Conservation (phyloP, 352 stramenopile species). For the Pythium biforme region DNA sequence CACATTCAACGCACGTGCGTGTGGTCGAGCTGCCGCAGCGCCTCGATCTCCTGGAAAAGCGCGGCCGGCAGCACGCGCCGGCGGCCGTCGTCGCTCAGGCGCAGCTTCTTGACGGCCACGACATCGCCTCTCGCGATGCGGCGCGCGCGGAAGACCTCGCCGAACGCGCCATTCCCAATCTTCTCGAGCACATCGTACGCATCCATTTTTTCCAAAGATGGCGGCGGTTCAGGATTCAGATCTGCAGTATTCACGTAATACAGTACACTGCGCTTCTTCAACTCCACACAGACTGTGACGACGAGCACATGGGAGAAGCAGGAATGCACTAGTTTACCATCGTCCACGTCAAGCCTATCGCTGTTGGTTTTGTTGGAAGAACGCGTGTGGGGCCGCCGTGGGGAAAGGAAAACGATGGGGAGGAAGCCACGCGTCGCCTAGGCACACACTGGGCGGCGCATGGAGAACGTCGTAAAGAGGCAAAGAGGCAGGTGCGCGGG, state of each 20-base stretch:
- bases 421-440: not conserved
- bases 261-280: too few relatives aligned
- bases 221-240: not conserved
- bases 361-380: not conserved
- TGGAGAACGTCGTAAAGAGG: not conserved
- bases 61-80: slow-evolving; percentile 48
- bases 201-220: slow-evolving; percentile 8
- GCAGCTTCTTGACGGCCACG: slow-evolving; percentile 61
- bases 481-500: not conserved
- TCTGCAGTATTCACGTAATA: too few relatives aligned
- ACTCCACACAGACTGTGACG: too few relatives aligned
- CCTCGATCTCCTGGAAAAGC: slow-evolving; percentile 78
- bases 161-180: slow-evolving; percentile 70
- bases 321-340: not conserved
- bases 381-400: too few relatives aligned
- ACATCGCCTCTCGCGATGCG: slow-evolving; percentile 41
- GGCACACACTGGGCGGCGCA: not conserved
- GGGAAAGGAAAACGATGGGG: not conserved
- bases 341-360: not conserved
- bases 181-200: slow-evolving; percentile 65
- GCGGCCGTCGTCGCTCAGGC: slow-evolving; percentile 45
- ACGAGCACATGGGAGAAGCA: not conserved
- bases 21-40: slow-evolving; percentile 69
- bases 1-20: slow-evolving; percentile 39
- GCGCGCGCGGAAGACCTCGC: slow-evolving; percentile 58